Evolutionary conservation across 768 basidiomycete genomes (phyloP).

Genomic region (Amanita thiersii): DNA sequence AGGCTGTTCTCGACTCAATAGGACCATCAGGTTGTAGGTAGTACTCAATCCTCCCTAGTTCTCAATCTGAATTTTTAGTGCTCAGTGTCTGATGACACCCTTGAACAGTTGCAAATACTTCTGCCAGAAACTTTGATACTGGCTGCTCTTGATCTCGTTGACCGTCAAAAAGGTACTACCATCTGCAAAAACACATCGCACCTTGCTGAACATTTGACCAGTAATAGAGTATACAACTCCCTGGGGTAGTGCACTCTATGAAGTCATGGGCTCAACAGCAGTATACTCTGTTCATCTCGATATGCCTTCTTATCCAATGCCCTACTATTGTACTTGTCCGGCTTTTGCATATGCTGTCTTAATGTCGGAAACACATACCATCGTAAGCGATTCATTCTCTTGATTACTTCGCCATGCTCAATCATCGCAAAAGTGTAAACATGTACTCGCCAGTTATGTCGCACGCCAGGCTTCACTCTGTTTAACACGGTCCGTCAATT

Average conservation of each 20-base stretch:
- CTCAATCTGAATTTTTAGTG: neutral
- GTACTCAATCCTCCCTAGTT: neutral
- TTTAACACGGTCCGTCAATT: constrained; percentile 36
- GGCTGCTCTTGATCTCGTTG: constrained; percentile 72
- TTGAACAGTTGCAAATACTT: constrained; percentile 48
- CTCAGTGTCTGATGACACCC: constrained; percentile 35
- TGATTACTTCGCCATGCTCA: constrained; percentile 9
- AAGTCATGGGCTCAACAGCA: constrained; percentile 60
- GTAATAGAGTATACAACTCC: constrained; percentile 55
- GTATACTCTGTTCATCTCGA: constrained; percentile 53
- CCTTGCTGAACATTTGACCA: constrained; percentile 15
- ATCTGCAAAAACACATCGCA: neutral
- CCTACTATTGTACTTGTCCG: constrained; percentile 68
- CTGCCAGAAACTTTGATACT: constrained; percentile 58
- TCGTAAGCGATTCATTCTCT: constrained; percentile 34
- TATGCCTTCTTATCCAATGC: constrained; percentile 26
- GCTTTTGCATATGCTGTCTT: constrained; percentile 63
- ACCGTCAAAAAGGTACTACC: constrained; percentile 53
- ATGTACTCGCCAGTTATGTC: constrained; percentile 59
- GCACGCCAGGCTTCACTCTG: constrained; percentile 46
- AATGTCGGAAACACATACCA: constrained; percentile 47
- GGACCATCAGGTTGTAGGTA: constrained; percentile 9
- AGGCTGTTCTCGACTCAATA: constrained; percentile 11
- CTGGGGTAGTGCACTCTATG: constrained; percentile 53
- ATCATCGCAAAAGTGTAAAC: constrained; percentile 56